Evolutionary conservation across 2,329 filamentous ascomycete species (phyloP).

Genomic region (Diaporthe ampelina): DNA sequence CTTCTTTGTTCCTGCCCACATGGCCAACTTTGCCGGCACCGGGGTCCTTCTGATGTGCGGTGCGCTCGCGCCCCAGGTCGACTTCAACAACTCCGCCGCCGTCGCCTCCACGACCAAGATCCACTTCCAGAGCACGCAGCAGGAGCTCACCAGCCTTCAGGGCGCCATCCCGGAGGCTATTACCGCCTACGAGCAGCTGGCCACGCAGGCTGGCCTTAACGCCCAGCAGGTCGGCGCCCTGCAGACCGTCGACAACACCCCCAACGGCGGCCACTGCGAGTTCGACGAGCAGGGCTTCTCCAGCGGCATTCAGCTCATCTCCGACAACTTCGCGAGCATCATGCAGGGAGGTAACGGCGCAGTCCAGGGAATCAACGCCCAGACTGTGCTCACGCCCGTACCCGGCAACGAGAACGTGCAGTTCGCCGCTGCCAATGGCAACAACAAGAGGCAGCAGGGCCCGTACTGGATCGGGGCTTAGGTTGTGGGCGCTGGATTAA

Average conservation of each 20-base stretch:
- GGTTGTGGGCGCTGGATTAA: not conserved
- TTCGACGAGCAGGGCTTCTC: slow-evolving; percentile 69
- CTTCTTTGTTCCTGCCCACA: slow-evolving; percentile 70
- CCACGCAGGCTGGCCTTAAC: slow-evolving; percentile 57
- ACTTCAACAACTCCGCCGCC: slow-evolving; percentile 56
- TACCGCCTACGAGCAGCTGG: slow-evolving; percentile 64
- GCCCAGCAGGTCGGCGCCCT: slow-evolving; percentile 61
- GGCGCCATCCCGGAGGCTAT: slow-evolving; percentile 64
- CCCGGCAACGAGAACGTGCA: slow-evolving; percentile 60
- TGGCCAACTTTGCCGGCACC: slow-evolving; percentile 62
- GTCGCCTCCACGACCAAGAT: slow-evolving; percentile 62
- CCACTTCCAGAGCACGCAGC: slow-evolving; percentile 69
- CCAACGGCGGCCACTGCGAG: slow-evolving; percentile 69
- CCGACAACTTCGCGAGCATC: slow-evolving; percentile 64
- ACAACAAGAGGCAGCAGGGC: slow-evolving; percentile 18
- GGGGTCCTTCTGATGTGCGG: slow-evolving; percentile 71
- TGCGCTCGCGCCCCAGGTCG: slow-evolving; percentile 66
- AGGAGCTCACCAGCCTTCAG: slow-evolving; percentile 65
- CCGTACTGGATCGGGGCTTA: slow-evolving; percentile 21
- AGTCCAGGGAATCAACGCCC: slow-evolving; percentile 63
- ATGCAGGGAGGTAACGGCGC: slow-evolving; percentile 66
- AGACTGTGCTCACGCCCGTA: slow-evolving; percentile 62
- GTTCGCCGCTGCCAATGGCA: slow-evolving; percentile 49
- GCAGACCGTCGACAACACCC: slow-evolving; percentile 70
- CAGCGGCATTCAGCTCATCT: slow-evolving; percentile 70